A percentile compares a stretch with the other conserved stretches of the same genome.
phyloP scores from a whole-genome alignment of 495 filamentous ascomycete species.

The Cryomyces minteri region DNA sequence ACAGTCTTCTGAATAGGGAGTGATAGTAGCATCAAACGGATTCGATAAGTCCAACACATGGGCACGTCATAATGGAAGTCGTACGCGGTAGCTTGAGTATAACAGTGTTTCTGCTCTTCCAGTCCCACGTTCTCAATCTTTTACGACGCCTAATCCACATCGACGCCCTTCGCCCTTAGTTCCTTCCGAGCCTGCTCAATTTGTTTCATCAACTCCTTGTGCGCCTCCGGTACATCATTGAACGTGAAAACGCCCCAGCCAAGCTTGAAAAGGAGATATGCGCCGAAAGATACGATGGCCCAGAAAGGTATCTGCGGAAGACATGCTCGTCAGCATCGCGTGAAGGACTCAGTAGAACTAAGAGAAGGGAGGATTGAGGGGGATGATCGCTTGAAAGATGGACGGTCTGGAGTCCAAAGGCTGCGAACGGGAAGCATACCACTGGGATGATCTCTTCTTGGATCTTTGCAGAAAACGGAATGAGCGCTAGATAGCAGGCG shows the following conservation, averaged over 20 bases:
- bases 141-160: conserved; percentile 36
- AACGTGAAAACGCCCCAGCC: conserved; percentile 88
- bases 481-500: conserved; percentile 61
- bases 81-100: no score
- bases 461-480: conserved; percentile 61
- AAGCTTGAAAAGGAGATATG: conserved; percentile 80
- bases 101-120: no score
- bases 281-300: conserved; percentile 77
- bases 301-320: conserved; percentile 67
- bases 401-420: background rate
- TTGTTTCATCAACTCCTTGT: conserved; percentile 74
- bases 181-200: conserved; percentile 52
- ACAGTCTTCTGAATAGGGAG: no score
- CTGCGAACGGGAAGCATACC: conserved; percentile 22
- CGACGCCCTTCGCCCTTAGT: conserved; percentile 47
- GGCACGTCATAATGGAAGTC: no score
- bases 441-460: conserved; percentile 55
- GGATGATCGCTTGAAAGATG: conserved; percentile 1
- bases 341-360: background rate
- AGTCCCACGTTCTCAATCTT: no score
- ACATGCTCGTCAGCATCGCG: conserved; percentile 1
- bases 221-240: conserved; percentile 84
- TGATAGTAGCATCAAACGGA: no score
- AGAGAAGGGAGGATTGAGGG: background rate
- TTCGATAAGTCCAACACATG: no score